Percentiles rank a stretch among this genome's conserved stretches.
These are phyloP conservation scores for Pascua guehoae DNA, from an alignment of 1,284 basidiomycete species.

Conservation along the genomic window DNA sequence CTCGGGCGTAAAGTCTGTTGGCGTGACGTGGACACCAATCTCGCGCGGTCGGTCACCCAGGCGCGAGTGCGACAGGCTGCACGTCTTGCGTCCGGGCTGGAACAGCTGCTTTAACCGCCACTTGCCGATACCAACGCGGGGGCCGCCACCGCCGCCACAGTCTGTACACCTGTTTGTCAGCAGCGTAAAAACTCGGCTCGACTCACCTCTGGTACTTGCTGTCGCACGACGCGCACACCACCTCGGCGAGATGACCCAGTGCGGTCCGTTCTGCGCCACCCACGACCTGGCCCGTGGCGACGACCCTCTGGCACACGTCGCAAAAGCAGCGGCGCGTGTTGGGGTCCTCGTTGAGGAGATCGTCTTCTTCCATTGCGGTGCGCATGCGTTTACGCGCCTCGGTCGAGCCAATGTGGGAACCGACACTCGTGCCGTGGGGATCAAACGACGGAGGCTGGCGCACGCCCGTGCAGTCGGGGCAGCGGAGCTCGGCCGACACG, in stretches of 20 bases:
- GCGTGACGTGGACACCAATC: slow-evolving; percentile 46
- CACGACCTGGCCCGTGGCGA: slow-evolving; percentile 33
- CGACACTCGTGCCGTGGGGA: slow-evolving; percentile 13
- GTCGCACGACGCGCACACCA: slow-evolving; percentile 41
- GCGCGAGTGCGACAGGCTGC: slow-evolving; percentile 47
- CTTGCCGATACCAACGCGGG: slow-evolving; percentile 50
- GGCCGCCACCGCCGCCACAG: slow-evolving; percentile 49
- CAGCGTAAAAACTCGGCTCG: not conserved
- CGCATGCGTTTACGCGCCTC: slow-evolving; percentile 45
- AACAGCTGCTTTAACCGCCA: slow-evolving; percentile 53
- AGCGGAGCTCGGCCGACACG: slow-evolving; percentile 27
- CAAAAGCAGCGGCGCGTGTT: slow-evolving; percentile 28
- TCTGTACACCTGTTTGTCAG: slow-evolving; percentile 21
- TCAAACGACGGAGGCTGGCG: slow-evolving; percentile 25
- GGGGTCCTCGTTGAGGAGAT: slow-evolving; percentile 19
- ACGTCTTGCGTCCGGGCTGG: slow-evolving; percentile 50
- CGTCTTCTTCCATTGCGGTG: slow-evolving; percentile 40
- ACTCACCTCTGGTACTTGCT: slow-evolving; percentile 41
- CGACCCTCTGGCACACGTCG: slow-evolving; percentile 46
- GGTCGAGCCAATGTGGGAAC: slow-evolving; percentile 27
- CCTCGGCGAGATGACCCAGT: slow-evolving; percentile 34
- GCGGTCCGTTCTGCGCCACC: slow-evolving; percentile 31
- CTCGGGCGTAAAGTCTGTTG: slow-evolving; percentile 40
- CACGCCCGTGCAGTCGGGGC: slow-evolving; percentile 30
- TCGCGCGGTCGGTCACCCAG: slow-evolving; percentile 44